phyloP scores from a whole-genome alignment of 495 filamentous ascomycete genomes.

The Neurospora sp. region DNA sequence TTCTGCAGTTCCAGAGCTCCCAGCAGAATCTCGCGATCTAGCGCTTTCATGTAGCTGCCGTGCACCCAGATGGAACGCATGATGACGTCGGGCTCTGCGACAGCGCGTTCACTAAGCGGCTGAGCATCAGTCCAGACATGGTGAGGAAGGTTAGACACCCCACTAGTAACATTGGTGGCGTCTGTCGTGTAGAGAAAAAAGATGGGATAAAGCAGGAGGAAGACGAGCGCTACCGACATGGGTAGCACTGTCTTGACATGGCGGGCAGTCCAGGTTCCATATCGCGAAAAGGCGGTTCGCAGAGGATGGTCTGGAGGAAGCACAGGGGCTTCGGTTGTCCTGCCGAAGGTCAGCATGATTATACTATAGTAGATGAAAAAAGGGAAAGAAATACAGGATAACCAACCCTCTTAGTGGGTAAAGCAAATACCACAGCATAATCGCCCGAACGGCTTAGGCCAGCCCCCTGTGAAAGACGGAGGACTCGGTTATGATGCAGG shows the following conservation, averaged over 20 bases:
- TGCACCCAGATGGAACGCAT: conserved; percentile 51
- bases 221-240: conserved; percentile 50
- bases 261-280: conserved; percentile 53
- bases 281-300: conserved; percentile 47
- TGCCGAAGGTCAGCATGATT: conserved; percentile 14
- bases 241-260: conserved; percentile 58
- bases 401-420: conserved; percentile 54
- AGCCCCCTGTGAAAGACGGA: not conserved
- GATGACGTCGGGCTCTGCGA: conserved; percentile 38
- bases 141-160: conserved; percentile 53
- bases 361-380: not conserved
- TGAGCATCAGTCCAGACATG: conserved; percentile 69
- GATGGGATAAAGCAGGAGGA: conserved; percentile 55
- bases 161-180: conserved; percentile 46
- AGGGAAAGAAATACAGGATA: conserved; percentile 5
- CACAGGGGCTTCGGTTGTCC: conserved; percentile 53
- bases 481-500: not conserved
- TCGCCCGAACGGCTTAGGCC: not conserved
- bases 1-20: conserved; percentile 55
- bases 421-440: conserved; percentile 53
- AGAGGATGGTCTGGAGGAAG: conserved; percentile 50
- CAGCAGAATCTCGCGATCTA: conserved; percentile 49
- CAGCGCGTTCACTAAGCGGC: conserved; percentile 34
- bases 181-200: conserved; percentile 57
- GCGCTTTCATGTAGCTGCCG: conserved; percentile 59